Base-by-base conservation (phyloP, 1,284 basidiomycete genomes). In the Sparassis latifolia region DNA sequence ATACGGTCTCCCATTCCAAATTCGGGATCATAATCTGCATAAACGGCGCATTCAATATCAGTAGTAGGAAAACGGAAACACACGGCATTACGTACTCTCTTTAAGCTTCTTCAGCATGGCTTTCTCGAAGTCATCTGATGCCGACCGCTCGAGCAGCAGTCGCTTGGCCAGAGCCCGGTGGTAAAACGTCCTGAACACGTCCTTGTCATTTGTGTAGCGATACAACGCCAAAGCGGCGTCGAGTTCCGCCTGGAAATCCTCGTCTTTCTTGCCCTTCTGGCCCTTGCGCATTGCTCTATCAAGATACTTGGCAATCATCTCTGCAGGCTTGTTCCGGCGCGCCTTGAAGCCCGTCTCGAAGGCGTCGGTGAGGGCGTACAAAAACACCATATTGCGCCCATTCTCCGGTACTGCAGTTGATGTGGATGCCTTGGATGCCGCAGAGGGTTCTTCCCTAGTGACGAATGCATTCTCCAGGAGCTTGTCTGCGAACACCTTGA, bases 141-240 rank as follows among this genome's bases (percentile, higher is more conserved):
- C 95, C 48, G 87, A 92, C 63, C 86, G 86, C 59, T 85, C 84
- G 20, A 97, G 74, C 38, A 99, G 71, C 50, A 99, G 66, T 38
- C 96, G 80, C 72, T 92, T 97, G 20, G 95, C 91, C 48, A 99
- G 73, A 44, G 86, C 83, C 6, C 90, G 83, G 63, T 91, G 89
- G 69, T 98, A 99, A 70, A 97, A 98, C 33, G 89, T 89, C 60
- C 95, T 85, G 69, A 97, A 97, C 20, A 94, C 90, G 62, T 96
- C 92, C 66, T 91, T 92, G 66, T 94, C 92, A 50, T 89, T 82
- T 2, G 92, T 94, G 66, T 85, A 97, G 42, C 93, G 77, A 68
- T 97, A 96, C 44, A 99, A 69, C 20, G 75, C 81, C 42, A 98
- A 75, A 4, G 85, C 89, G n/a, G 77, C 79, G 58, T 93, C 84